Conservation (phyloP, 2,329 filamentous ascomycete genomes). For the Beauveria australis region DNA sequence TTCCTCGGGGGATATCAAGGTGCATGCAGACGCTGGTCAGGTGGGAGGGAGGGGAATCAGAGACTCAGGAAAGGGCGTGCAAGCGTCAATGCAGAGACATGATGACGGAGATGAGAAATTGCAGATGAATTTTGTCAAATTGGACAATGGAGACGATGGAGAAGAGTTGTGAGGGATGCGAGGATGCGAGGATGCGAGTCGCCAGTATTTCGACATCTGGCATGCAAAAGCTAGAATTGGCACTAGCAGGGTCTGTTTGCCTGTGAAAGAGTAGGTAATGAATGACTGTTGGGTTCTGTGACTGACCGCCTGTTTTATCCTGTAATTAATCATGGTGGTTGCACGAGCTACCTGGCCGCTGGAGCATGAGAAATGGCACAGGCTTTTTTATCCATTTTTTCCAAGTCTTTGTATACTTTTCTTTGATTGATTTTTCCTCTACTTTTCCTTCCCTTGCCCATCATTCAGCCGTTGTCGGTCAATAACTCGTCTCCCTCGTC, state of each 20-base stretch:
- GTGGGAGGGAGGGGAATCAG: not conserved
- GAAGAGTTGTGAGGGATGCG: not conserved
- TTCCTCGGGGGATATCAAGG: conserved; percentile 2
- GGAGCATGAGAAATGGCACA: not conserved
- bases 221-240: not conserved
- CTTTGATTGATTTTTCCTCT: not conserved
- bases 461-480: too few species aligned
- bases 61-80: not conserved
- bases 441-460: not conserved
- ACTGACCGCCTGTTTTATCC: not conserved
- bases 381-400: not conserved
- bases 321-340: not conserved
- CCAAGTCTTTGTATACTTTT: not conserved
- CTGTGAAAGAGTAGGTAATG: too few species aligned
- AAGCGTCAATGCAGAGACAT: conserved; percentile 1
- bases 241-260: not conserved
- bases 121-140: not conserved
- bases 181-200: not conserved
- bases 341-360: not conserved
- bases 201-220: not conserved
- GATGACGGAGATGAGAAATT: not conserved
- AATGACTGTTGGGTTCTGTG: too few species aligned
- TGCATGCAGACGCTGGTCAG: not conserved
- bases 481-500: not conserved
- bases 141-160: not conserved